These are phyloP conservation scores for Cercospora sp. DNA, from an alignment of 2,329 filamentous ascomycete species.

Conservation along the genomic window DNA sequence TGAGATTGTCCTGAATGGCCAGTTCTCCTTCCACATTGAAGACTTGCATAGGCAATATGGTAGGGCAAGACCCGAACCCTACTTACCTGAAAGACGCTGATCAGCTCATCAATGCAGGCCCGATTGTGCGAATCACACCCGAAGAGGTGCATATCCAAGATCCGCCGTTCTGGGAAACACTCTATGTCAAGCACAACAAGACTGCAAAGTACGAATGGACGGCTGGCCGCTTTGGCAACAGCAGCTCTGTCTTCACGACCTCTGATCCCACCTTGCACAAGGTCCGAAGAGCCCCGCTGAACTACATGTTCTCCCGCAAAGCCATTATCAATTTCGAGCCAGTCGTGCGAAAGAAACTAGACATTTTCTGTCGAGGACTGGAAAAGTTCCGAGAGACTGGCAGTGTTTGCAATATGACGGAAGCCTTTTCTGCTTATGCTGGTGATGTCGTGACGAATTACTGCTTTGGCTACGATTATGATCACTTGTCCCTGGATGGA, in stretches of 20 bases:
- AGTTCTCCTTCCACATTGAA: constrained; percentile 33
- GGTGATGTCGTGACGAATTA: constrained; percentile 28
- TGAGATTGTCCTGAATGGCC: constrained; percentile 31
- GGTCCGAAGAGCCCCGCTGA: constrained; percentile 20
- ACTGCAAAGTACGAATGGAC: constrained; percentile 23
- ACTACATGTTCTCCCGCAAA: constrained; percentile 26
- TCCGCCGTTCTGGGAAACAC: constrained; percentile 30
- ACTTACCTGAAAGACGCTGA: background rate
- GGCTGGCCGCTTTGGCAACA: constrained; percentile 23
- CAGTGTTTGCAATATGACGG: constrained; percentile 21
- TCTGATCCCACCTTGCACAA: constrained; percentile 21
- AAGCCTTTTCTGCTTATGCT: constrained; percentile 24
- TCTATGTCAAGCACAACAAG: constrained; percentile 33
- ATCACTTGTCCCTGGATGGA: constrained; percentile 22
- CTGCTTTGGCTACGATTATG: constrained; percentile 25
- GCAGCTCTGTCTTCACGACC: constrained; percentile 24
- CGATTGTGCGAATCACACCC: constrained; percentile 41
- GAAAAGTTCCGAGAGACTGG: constrained; percentile 21
- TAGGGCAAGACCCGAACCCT: constrained; percentile 1
- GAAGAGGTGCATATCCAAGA: constrained; percentile 48
- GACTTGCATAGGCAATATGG: constrained; percentile 35
- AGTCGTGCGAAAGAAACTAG: constrained; percentile 21
- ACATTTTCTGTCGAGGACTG: constrained; percentile 21
- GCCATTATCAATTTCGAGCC: constrained; percentile 25
- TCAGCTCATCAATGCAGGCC: constrained; percentile 19